These are phyloP conservation scores for Myriosclerotinia curreyana DNA, from an alignment of 2,329 filamentous ascomycete genomes.

Conservation along the genomic window DNA sequence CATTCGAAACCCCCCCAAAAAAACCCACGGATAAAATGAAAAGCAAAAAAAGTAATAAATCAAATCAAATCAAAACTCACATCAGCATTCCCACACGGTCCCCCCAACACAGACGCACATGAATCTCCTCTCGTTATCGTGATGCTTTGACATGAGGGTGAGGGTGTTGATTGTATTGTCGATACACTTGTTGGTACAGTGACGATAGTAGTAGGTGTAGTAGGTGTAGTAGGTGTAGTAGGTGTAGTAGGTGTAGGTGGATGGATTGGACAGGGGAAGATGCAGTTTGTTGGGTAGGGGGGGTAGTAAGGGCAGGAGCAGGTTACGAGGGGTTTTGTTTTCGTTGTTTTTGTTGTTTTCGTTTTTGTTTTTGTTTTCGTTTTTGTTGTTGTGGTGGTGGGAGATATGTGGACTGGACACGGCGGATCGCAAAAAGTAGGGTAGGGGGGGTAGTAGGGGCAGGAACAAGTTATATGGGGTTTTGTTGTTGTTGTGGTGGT, in stretches of 20 bases:
- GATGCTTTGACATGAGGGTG: not conserved
- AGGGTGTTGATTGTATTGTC: not conserved
- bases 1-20: too few relatives aligned
- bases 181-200: not conserved
- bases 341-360: too few relatives aligned
- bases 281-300: constrained; percentile 10
- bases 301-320: constrained; percentile 14
- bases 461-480: constrained; percentile 7
- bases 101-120: not conserved
- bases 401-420: not conserved
- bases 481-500: too few relatives aligned
- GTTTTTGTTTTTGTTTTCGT: not conserved
- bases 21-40: too few relatives aligned
- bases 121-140: not conserved
- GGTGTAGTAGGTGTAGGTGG: not conserved
- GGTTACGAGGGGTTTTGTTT: not conserved
- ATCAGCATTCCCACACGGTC: not conserved
- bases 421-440: not conserved
- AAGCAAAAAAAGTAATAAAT: too few relatives aligned
- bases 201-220: not conserved
- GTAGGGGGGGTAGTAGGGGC: constrained; percentile 17
- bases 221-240: not conserved
- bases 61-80: not conserved
- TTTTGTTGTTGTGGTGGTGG: not conserved
- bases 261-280: constrained; percentile 4